phyloP scores from a whole-genome alignment of 495 filamentous ascomycete species.

The Penicillium pancosmium region DNA sequence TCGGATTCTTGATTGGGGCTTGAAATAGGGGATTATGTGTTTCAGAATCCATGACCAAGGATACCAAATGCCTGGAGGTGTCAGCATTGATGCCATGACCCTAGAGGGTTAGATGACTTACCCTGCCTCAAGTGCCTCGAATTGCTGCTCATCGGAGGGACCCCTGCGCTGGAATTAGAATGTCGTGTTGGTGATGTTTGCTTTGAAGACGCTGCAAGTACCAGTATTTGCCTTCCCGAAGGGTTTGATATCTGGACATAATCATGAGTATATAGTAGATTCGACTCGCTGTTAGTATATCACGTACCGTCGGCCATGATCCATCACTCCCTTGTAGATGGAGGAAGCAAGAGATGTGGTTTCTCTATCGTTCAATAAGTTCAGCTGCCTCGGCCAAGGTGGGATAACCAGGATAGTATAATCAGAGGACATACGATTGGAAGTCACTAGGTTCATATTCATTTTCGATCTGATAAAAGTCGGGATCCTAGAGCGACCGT shows the following conservation, averaged over 20 bases:
- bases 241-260: neutral
- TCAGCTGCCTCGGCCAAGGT: neutral
- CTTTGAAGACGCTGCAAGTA: neutral
- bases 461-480: neutral
- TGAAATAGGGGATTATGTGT: neutral
- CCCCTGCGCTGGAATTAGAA: neutral
- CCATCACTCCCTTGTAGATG: constrained; percentile 2
- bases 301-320: neutral
- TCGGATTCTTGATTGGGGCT: neutral
- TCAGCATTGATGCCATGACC: neutral
- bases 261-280: neutral
- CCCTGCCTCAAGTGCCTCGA: constrained; percentile 2
- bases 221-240: constrained; percentile 3
- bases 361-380: neutral
- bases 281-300: neutral
- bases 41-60: neutral
- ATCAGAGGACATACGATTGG: neutral
- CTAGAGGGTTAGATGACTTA: neutral
- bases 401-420: neutral
- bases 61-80: neutral
- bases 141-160: neutral
- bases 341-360: neutral
- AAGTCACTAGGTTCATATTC: constrained; percentile 4
- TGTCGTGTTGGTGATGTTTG: neutral
- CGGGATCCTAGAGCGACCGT: constrained; percentile 2